Conservation (phyloP, 1,284 basidiomycete genomes). For the Ustilago crameri region DNA sequence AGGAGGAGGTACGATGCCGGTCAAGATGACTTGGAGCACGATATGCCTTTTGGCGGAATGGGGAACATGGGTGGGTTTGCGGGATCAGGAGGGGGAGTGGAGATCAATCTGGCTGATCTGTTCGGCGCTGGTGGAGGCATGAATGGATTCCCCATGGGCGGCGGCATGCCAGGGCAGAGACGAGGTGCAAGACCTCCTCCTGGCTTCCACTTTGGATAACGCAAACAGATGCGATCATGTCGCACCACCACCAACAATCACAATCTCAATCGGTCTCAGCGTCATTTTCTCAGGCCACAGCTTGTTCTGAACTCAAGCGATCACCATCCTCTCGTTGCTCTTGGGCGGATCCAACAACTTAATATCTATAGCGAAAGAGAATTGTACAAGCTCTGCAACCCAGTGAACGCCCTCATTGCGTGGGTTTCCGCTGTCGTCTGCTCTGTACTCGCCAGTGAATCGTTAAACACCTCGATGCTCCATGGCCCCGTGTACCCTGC, state of each 20-base stretch:
- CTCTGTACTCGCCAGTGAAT: slow-evolving; percentile 39
- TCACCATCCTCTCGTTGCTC: too few species aligned
- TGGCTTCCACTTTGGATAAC: slow-evolving; percentile 49
- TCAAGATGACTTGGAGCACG: slow-evolving; percentile 62
- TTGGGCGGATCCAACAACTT: too few species aligned
- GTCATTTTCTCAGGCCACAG: too few species aligned
- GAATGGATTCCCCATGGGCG: slow-evolving; percentile 44
- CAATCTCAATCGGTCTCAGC: neutral
- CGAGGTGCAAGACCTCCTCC: slow-evolving; percentile 41
- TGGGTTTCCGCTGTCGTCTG: slow-evolving; percentile 47
- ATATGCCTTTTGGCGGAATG: slow-evolving; percentile 38
- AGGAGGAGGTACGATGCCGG: slow-evolving; percentile 64
- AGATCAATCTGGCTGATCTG: slow-evolving; percentile 64
- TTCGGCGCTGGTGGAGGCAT: slow-evolving; percentile 57
- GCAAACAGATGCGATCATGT: neutral
- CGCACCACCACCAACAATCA: neutral
- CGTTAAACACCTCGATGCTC: slow-evolving; percentile 68
- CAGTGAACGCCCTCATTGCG: slow-evolving; percentile 49
- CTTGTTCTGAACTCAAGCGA: too few species aligned
- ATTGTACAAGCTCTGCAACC: slow-evolving; percentile 24
- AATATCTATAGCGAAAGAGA: too few species aligned
- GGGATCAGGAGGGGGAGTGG: slow-evolving; percentile 53
- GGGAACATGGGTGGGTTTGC: slow-evolving; percentile 42
- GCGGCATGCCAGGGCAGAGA: slow-evolving; percentile 22
- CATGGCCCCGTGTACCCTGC: slow-evolving; percentile 67